Percentiles rank a stretch among this genome's conserved stretches.
Conservation (phyloP, 768 basidiomycete genomes). For the Naganishia randhawae region DNA sequence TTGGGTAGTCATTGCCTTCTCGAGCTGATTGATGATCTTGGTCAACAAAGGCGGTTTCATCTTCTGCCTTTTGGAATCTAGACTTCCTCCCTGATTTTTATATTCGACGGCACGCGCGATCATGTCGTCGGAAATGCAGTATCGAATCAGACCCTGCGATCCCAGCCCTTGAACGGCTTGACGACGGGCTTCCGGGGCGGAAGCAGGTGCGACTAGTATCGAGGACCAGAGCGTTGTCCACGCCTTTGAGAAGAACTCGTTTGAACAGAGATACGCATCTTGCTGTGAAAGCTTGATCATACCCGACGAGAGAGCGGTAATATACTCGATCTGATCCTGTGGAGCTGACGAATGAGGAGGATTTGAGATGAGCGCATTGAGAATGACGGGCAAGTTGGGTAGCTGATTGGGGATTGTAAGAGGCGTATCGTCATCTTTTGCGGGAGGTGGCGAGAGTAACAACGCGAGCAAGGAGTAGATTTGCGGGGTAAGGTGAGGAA, state of each 20-base stretch:
- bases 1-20: conserved; percentile 67
- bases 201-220: conserved; percentile 39
- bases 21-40: conserved; percentile 62
- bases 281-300: conserved; percentile 48
- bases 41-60: conserved; percentile 60
- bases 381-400: conserved; percentile 47
- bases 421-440: conserved; percentile 15
- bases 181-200: conserved; percentile 34
- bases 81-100: conserved; percentile 52
- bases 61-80: conserved; percentile 53
- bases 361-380: conserved; percentile 47
- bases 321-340: conserved; percentile 46
- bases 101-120: conserved; percentile 53
- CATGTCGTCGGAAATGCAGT: conserved; percentile 67
- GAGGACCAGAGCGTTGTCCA: conserved; percentile 47
- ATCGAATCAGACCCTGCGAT: conserved; percentile 55
- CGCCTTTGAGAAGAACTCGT: conserved; percentile 43
- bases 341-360: conserved; percentile 40
- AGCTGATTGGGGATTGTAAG: conserved; percentile 31
- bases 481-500: conserved; percentile 82
- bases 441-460: conserved; percentile 58
- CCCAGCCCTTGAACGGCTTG: conserved; percentile 46
- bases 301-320: conserved; percentile 43
- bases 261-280: conserved; percentile 34
- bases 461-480: conserved; percentile 81